These are phyloP conservation scores for Bathelium albidoporum DNA, from an alignment of 495 filamentous ascomycete genomes.

Conservation along the genomic window DNA sequence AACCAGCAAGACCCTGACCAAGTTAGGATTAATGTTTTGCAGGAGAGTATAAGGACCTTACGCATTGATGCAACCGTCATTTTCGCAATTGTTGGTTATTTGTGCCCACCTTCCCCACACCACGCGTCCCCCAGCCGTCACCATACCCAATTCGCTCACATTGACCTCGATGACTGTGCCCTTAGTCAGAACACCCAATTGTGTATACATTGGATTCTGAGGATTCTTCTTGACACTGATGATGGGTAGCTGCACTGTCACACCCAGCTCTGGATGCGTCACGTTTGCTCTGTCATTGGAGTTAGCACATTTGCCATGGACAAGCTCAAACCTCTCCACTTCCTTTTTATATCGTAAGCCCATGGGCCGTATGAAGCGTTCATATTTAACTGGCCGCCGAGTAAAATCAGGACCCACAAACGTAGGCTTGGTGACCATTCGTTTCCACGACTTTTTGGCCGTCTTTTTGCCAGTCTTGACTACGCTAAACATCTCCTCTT, in stretches of 20 bases:
- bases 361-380: slow-evolving; percentile 69
- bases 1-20: slow-evolving; percentile 17
- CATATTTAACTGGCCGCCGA: slow-evolving; percentile 85
- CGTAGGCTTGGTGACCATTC: slow-evolving; percentile 88
- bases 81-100: slow-evolving; percentile 65
- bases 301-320: too few species aligned
- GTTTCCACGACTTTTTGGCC: slow-evolving; percentile 77
- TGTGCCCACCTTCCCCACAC: slow-evolving; percentile 86
- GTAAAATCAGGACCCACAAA: slow-evolving; percentile 91
- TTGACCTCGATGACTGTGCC: slow-evolving; percentile 96
- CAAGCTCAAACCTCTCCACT: too few species aligned
- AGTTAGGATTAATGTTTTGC: neutral
- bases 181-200: slow-evolving; percentile 86
- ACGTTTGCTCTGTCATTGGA: too few species aligned
- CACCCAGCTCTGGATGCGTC: slow-evolving; percentile 73
- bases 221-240: slow-evolving; percentile 97
- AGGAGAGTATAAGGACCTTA: slow-evolving; percentile 2
- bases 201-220: slow-evolving; percentile 87
- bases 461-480: slow-evolving; percentile 89
- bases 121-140: slow-evolving; percentile 86
- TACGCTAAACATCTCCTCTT: slow-evolving; percentile 98
- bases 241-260: slow-evolving; percentile 89
- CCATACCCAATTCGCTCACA: slow-evolving; percentile 83
- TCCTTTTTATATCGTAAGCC: slow-evolving; percentile 88
- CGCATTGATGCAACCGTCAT: slow-evolving; percentile 72